Conservation (phyloP, 176 grass and related monocot genomes). For the Triticum urartu region DNA sequence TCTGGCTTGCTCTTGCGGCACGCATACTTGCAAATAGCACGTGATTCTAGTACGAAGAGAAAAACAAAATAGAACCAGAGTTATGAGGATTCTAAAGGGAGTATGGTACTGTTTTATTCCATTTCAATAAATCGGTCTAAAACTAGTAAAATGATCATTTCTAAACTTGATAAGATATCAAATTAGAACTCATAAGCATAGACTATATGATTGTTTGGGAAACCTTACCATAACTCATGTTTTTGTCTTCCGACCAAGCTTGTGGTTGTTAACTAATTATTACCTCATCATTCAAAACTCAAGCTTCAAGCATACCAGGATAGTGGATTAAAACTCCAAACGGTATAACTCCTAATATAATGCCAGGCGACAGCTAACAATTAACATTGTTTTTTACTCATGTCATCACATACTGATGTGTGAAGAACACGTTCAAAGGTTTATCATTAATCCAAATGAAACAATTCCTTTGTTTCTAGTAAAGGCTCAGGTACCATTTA, state of each 20-base stretch:
- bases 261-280: background rate
- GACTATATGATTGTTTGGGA: background rate
- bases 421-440: too few species aligned
- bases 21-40: constrained; percentile 60
- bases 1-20: constrained; percentile 59
- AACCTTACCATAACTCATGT: background rate
- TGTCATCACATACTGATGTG: too few species aligned
- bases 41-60: constrained; percentile 35
- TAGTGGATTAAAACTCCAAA: background rate
- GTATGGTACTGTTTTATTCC: background rate
- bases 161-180: background rate
- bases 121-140: background rate
- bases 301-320: too few species aligned
- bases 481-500: background rate
- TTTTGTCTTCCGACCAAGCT: background rate
- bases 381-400: background rate
- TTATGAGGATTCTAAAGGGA: background rate
- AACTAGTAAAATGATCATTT: background rate
- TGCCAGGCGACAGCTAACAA: background rate
- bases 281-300: background rate
- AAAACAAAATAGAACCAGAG: background rate
- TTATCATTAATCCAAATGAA: background rate
- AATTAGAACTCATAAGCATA: background rate
- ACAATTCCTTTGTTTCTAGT: background rate
- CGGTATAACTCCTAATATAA: background rate